phyloP scores from a whole-genome alignment of 2,329 filamentous ascomycete genomes.

The Penicillium concentricum region DNA sequence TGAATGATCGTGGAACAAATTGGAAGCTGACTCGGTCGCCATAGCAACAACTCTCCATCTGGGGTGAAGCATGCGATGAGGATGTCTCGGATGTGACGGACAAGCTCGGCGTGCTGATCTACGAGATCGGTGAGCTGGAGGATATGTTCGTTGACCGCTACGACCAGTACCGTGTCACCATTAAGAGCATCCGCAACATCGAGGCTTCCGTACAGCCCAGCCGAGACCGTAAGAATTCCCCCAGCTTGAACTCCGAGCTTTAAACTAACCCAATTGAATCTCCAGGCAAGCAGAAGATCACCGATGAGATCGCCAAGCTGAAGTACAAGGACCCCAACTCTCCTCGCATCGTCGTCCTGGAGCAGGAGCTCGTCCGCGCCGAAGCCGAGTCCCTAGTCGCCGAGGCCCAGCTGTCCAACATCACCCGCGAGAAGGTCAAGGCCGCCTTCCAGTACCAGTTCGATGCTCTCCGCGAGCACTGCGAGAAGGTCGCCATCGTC shows the following conservation, averaged over 20 bases:
- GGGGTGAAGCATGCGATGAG: constrained; percentile 93
- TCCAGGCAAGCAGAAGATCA: constrained; percentile 96
- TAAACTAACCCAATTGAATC: constrained; percentile 5
- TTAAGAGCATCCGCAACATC: constrained; percentile 99
- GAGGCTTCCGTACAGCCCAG: constrained; percentile 97
- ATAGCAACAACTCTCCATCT: constrained; percentile 97
- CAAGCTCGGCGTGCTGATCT: constrained; percentile 95
- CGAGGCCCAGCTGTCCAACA: constrained; percentile 97
- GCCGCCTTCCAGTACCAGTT: constrained; percentile 98
- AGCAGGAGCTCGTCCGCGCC: constrained; percentile 96
- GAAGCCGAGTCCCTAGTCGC: constrained; percentile 98
- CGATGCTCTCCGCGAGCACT: constrained; percentile 93
- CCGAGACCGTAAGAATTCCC: constrained; percentile 73
- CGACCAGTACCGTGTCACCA: constrained; percentile 97
- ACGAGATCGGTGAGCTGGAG: constrained; percentile 97
- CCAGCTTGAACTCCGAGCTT: background rate
- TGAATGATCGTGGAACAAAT: background rate
- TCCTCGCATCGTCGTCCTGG: constrained; percentile 93
- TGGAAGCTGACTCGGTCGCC: constrained; percentile 19
- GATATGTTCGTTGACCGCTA: constrained; percentile 98
- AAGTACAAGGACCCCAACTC: constrained; percentile 99
- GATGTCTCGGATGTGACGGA: constrained; percentile 98
- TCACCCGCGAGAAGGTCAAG: constrained; percentile 99
- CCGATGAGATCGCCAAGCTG: constrained; percentile 95
- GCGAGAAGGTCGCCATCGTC: constrained; percentile 97